Percentiles rank a stretch among this genome's conserved stretches.
These are phyloP conservation scores for Ganoderma boninense DNA, from an alignment of 1,284 basidiomycete species.

Conservation along the genomic window DNA sequence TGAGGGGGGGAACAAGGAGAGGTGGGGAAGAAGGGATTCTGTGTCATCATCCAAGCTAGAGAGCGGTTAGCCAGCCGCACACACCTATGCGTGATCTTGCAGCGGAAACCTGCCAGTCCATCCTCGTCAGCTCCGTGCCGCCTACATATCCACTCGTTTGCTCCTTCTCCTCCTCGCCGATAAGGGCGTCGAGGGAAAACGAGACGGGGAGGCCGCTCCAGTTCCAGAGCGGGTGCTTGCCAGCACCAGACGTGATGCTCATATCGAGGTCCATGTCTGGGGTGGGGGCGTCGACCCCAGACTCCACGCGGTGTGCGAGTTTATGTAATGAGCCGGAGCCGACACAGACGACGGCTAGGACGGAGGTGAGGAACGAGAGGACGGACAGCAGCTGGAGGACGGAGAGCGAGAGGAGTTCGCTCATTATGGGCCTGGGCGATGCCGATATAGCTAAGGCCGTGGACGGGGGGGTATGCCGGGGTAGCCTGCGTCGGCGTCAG, in stretches of 20 bases:
- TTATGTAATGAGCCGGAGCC: constrained; percentile 43
- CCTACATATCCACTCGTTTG: constrained; percentile 35
- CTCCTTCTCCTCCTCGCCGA: constrained; percentile 43
- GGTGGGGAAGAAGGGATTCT: constrained; percentile 1
- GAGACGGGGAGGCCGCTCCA: constrained; percentile 41
- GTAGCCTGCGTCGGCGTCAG: constrained; percentile 30
- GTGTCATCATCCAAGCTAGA: neutral
- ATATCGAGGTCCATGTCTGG: constrained; percentile 33
- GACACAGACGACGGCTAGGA: constrained; percentile 42
- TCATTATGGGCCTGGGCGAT: constrained; percentile 37
- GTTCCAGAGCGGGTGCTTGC: constrained; percentile 40
- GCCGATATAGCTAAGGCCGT: constrained; percentile 15
- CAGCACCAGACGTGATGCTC: constrained; percentile 21
- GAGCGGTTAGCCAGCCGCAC: constrained; percentile 7
- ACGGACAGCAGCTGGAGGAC: constrained; percentile 45
- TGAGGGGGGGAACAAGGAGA: constrained; percentile 11
- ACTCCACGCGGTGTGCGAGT: constrained; percentile 37
- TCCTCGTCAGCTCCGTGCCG: constrained; percentile 40
- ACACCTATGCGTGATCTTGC: constrained; percentile 35
- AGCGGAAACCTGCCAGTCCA: constrained; percentile 41
- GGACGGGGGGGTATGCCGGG: constrained; percentile 24
- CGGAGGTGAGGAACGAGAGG: constrained; percentile 43
- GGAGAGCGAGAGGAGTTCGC: constrained; percentile 44
- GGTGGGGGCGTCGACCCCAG: constrained; percentile 32
- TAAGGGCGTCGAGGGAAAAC: constrained; percentile 40